phyloP scores from a whole-genome alignment of 441 rosid species.

The Adansonia grandidieri region DNA sequence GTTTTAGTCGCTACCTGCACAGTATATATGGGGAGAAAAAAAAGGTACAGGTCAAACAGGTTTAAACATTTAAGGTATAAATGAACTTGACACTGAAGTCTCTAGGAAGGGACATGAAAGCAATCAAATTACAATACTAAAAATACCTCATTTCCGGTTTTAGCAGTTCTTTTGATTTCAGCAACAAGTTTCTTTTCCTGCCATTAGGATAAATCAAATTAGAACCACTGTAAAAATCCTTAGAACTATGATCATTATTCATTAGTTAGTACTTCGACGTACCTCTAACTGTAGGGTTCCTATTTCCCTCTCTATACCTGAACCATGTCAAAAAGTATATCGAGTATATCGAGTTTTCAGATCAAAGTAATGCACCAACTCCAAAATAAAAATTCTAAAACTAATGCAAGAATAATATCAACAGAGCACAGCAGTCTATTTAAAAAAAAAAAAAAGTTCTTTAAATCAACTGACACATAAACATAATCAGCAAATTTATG shows the following conservation, averaged over 20 bases:
- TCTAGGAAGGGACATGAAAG: background rate
- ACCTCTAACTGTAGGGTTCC: conserved; percentile 82
- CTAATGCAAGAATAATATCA: conserved; percentile 5
- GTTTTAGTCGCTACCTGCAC: conserved; percentile 80
- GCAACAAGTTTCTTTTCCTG: conserved; percentile 96
- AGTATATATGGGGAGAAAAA: conserved; percentile 12
- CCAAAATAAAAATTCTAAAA: background rate
- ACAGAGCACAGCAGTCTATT: background rate
- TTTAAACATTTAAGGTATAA: background rate
- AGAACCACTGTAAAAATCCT: conserved; percentile 16
- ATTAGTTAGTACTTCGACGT: conserved; percentile 29
- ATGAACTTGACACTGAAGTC: conserved; percentile 6
- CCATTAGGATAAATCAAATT: conserved; percentile 27
- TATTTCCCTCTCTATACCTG: conserved; percentile 94
- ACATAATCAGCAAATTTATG: background rate
- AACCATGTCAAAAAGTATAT: conserved; percentile 25
- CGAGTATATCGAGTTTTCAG: conserved; percentile 18
- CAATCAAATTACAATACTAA: conserved; percentile 8
- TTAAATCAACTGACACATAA: background rate
- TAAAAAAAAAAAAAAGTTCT: background rate
- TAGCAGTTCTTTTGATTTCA: conserved; percentile 90
- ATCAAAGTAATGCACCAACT: background rate
- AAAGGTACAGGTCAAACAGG: conserved; percentile 12
- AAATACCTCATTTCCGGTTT: conserved; percentile 91
- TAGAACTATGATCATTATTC: background rate